Base-by-base conservation (phyloP, 2,329 filamentous ascomycete genomes). In the Phaeosphaeria sp. region DNA sequence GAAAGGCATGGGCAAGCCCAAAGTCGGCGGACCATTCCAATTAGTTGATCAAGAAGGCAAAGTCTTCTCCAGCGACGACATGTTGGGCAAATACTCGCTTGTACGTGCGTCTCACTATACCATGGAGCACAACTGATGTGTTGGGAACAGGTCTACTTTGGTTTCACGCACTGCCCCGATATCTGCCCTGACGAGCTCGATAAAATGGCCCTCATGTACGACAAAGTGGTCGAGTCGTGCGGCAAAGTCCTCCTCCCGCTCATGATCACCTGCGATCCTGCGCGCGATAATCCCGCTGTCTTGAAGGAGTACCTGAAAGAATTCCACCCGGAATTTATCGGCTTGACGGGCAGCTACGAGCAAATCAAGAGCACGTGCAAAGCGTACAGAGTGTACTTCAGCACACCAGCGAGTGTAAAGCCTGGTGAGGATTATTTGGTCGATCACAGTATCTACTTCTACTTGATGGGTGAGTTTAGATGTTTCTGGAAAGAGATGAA, bases 361-460 rank as follows among this genome's bases (percentile, higher is more conserved):
- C 88, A 97, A 80, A 90, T 98, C 73, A 97, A 97, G 84, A 85
- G 90, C 64, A 89, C 96, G 55, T 99, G 95, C 84, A 98, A 97
- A 83, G 90, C 90, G 66, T 99, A 98, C 78, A 85, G 95, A 20
- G 95, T 99, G 54, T 99, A 99, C 81, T 99, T 99, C 73, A 95
- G 91, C 73, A 99, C 95, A 48, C 95, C 95, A 33, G 84, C 87
- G 68, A 86, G 93, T 63, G 91, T 98, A 55, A 90, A 93, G 83
- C 90, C 93, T 0, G 95, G 94, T 1, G 91, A 97, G 82, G 95
- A 99, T 78, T 99, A 99, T 76, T 79, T 99, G 69, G 95, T 99
- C 13, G 95, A 99, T 78, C 95, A 99, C 81, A 97, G 93, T 78
- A 99, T 99, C 68, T 99, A 99, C 83, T 99, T 99, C 73, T 99